These are phyloP conservation scores for Colletotrichum falcatum DNA, from an alignment of 2,329 filamentous ascomycete species.

Conservation along the genomic window DNA sequence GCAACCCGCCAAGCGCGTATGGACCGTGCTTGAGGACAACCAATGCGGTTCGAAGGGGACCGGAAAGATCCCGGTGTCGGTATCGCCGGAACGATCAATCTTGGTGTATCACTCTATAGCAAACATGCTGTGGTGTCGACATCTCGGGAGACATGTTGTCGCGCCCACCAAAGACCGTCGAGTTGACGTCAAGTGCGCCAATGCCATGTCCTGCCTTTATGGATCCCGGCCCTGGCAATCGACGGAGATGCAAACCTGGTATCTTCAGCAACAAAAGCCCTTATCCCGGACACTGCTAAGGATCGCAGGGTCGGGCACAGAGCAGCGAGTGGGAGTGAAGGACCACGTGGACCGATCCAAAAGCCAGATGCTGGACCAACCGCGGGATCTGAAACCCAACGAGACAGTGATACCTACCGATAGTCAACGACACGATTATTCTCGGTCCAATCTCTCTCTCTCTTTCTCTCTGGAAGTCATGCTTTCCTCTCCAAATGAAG, in stretches of 20 bases:
- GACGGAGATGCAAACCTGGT: slow-evolving; percentile 27
- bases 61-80: not conserved
- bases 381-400: not conserved
- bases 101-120: not conserved
- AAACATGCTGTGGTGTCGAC: not conserved
- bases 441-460: no score
- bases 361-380: not conserved
- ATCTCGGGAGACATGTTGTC: not conserved
- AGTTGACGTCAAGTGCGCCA: not conserved
- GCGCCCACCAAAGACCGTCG: not conserved
- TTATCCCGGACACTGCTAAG: not conserved
- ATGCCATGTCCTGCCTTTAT: not conserved
- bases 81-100: not conserved
- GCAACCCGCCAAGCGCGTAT: not conserved
- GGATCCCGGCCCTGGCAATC: slow-evolving; percentile 17
- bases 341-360: not conserved
- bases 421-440: not conserved
- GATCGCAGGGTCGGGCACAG: not conserved
- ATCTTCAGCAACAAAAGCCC: not conserved
- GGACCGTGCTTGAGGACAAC: no score
- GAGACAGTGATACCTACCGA: not conserved
- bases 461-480: not conserved
- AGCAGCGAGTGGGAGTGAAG: not conserved
- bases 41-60: not conserved
- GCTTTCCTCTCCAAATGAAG: not conserved